phyloP scores from a whole-genome alignment of 2,329 filamentous ascomycete species.

The Aaosphaeria pasadenensis region DNA sequence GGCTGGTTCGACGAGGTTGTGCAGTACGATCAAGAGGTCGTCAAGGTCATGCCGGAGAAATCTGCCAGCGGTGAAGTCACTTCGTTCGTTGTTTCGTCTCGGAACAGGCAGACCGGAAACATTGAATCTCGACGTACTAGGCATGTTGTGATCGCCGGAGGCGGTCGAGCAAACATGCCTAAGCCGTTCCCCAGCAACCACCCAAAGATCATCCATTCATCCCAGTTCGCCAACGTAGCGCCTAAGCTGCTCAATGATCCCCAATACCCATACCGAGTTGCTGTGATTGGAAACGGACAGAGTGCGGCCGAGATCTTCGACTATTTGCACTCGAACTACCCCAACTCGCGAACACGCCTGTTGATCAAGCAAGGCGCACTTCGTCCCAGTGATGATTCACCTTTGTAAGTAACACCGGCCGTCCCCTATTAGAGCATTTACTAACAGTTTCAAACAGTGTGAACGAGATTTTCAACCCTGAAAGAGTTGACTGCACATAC shows the following conservation, averaged over 20 bases:
- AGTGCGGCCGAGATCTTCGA: slow-evolving; percentile 94
- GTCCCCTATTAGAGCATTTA: background rate
- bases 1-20: slow-evolving; percentile 71
- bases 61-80: slow-evolving; percentile 52
- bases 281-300: slow-evolving; percentile 85
- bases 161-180: slow-evolving; percentile 69
- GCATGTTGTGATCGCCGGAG: slow-evolving; percentile 69
- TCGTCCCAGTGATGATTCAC: slow-evolving; percentile 89
- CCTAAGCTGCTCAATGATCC: slow-evolving; percentile 58
- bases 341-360: slow-evolving; percentile 72
- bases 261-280: slow-evolving; percentile 65
- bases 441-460: slow-evolving; percentile 56
- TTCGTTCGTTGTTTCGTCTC: slow-evolving; percentile 66
- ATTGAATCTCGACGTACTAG: slow-evolving; percentile 55
- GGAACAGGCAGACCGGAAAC: slow-evolving; percentile 57
- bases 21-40: slow-evolving; percentile 73
- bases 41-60: slow-evolving; percentile 64
- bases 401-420: slow-evolving; percentile 65
- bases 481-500: slow-evolving; percentile 75
- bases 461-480: slow-evolving; percentile 94
- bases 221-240: slow-evolving; percentile 70
- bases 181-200: slow-evolving; percentile 65
- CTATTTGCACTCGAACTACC: slow-evolving; percentile 78
- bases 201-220: slow-evolving; percentile 80
- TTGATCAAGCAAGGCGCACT: slow-evolving; percentile 82